Conservation (phyloP, 2,329 filamentous ascomycete genomes). For the Tolypocladium cylindrosporum region DNA sequence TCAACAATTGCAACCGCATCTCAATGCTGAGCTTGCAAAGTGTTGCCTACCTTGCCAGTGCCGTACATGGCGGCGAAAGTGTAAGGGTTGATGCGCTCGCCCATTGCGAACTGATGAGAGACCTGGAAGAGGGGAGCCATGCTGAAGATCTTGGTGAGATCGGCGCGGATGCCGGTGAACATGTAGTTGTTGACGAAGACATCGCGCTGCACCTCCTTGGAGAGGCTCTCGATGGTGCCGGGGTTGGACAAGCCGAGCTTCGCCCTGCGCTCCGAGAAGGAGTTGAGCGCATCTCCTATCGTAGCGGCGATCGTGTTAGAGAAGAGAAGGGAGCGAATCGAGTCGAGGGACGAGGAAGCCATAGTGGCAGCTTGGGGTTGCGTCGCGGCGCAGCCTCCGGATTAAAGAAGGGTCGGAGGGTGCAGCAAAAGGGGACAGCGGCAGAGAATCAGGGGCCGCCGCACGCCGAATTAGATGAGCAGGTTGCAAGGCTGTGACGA, state of each 20-base stretch:
- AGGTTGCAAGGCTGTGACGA: conserved; percentile 11
- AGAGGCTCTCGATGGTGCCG: conserved; percentile 80
- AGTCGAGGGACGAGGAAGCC: conserved; percentile 40
- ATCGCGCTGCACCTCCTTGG: conserved; percentile 89
- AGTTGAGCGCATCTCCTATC: conserved; percentile 67
- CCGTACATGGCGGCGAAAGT: conserved; percentile 91
- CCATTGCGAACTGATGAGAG: conserved; percentile 93
- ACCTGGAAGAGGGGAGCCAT: conserved; percentile 91
- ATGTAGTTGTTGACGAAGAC: conserved; percentile 93
- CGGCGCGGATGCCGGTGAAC: conserved; percentile 92
- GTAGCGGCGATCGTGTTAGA: conserved; percentile 63
- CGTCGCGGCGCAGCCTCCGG: conserved; percentile 15
- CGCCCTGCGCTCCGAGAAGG: conserved; percentile 77
- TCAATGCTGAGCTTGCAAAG: background rate
- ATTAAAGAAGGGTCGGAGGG: background rate
- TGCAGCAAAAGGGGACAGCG: background rate
- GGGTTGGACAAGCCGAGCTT: conserved; percentile 86
- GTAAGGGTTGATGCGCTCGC: conserved; percentile 87
- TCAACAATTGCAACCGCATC: background rate
- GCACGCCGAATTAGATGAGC: background rate
- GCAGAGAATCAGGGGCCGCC: background rate
- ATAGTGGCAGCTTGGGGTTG: conserved; percentile 27
- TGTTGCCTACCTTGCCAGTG: conserved; percentile 64
- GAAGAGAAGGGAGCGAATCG: conserved; percentile 53
- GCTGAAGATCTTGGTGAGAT: conserved; percentile 94